Base-by-base conservation (phyloP, 345 rosid species). In the Eutrema yunnanense region DNA sequence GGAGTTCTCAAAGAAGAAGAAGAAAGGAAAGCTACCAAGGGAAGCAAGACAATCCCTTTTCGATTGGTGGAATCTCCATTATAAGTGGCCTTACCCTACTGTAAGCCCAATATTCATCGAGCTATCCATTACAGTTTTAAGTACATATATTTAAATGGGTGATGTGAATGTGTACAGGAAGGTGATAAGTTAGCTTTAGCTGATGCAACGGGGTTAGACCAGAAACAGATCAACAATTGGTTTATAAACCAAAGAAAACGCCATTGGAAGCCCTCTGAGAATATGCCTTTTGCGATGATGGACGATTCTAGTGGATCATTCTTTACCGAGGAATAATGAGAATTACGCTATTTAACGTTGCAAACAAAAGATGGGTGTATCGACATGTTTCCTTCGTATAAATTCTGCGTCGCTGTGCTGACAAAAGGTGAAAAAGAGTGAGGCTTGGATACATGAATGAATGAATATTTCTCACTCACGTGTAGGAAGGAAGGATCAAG, bases 21-120 rank as follows among this genome's bases (percentile, higher is more conserved):
- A 91, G 87, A 91, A 91, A 77, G 97, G 92, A 22, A 91, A 91
- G 79, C 71, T 91, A 26, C 97, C 97, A 0, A 86, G 84, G 77
- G 97, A 91, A 74, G 92, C 97, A 34, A 81, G 96, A 71, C 95
- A 88, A 79, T 81, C 84, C 16, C 80, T 91, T 33, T 88, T 88
- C 4, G 86, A 82, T 32, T 91, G 97, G 97, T 91, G 97, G 97
- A 83, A 80, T 65, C 34, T 78, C 9, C 97, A 91, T 79, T 84
- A 87, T 73, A 88, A 88, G 56, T 91, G 97, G 97, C 97, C 97
- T 34, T 91, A 91, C 74, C 97, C 97, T 30, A 88, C 97, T 46
- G 97, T 88, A 82, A 76, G 71, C 33, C 52, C 9, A 41, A 27
- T n/a, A 3, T 27, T 65, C 16, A 11, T 8, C 37, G 6, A 41